Base-by-base conservation (phyloP, 768 basidiomycete species). In the Leucocoprinus birnbaumii region DNA sequence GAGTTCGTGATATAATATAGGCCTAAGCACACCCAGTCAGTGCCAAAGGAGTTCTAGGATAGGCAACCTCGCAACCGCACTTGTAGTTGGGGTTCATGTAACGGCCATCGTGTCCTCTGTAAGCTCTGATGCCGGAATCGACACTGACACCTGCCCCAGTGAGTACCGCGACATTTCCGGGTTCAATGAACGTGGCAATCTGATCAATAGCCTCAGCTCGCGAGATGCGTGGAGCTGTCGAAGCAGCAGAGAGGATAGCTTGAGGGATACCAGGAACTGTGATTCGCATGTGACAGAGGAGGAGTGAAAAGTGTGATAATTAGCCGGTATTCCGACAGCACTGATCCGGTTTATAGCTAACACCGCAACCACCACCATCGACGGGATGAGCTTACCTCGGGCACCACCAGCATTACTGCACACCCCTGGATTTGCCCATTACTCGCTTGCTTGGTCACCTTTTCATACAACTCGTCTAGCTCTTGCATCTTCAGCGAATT, bases 131-230 rank as follows among this genome's bases (percentile, higher is more conserved):
- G 43, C 96, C 96, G 24, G 89, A 92, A 68, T 98, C 96, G 25
- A 98, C 94, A 66, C 89, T 91, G 60, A 97, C 91, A 6, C 96
- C 96, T 0, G 96, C 96, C 2, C 94, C 94, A 0, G 93, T 94
- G 52, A 98, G 67, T 14, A 94, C 72, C 0, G 86, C 72, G 46
- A 83, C 83, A 67, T 83, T 86, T n/a, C 92, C 91, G 3, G 76
- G 71, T 0, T 76, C 70, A 18, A 96, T 68, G 62, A 95, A 95
- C 2, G 74, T 66, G 3, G 83, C 72, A 52, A 91, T 78, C 50
- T 81, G 80, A 26, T 85, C 74, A 44, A 83, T 69, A 10, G 88
- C 88, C 56, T 78, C 80, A 31, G 73, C 66, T 0, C 75, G 63
- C 9, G 81, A 71, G 40, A 82, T 66, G 16, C 66, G 61, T 22